A percentile compares a stretch with the other conserved stretches of the same genome.
These are phyloP conservation scores for Paracorniculantispora psalliotae DNA, from an alignment of 2,329 filamentous ascomycete genomes.

Conservation along the genomic window DNA sequence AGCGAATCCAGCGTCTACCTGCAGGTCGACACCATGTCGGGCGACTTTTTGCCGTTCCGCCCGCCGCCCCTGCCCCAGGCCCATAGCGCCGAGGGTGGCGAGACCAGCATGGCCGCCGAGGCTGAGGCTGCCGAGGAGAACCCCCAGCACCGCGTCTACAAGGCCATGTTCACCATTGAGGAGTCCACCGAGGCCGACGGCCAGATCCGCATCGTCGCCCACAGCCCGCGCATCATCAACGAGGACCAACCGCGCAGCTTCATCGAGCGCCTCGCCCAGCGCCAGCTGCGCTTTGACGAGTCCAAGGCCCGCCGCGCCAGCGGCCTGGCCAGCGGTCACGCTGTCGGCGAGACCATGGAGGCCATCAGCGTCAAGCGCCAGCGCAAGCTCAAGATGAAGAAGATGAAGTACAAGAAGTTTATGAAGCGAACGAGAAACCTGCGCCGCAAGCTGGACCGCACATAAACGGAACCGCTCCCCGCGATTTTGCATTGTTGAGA, in stretches of 20 bases:
- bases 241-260: constrained; percentile 52
- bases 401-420: constrained; percentile 99
- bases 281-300: constrained; percentile 57
- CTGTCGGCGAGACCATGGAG: constrained; percentile 47
- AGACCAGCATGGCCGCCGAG: constrained; percentile 32
- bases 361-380: constrained; percentile 89
- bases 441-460: constrained; percentile 75
- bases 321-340: background rate
- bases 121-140: constrained; percentile 31
- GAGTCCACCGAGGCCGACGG: constrained; percentile 57
- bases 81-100: constrained; percentile 32
- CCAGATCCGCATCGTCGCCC: constrained; percentile 55
- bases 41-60: constrained; percentile 72
- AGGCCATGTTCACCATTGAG: constrained; percentile 62
- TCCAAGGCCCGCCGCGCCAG: constrained; percentile 40
- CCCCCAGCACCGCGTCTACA: constrained; percentile 53
- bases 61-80: constrained; percentile 76
- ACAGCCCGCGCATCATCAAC: constrained; percentile 54
- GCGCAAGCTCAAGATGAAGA: constrained; percentile 98
- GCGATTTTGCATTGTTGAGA: background rate
- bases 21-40: constrained; percentile 63
- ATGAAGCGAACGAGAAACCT: constrained; percentile 87
- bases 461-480: constrained; percentile 31
- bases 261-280: constrained; percentile 63
- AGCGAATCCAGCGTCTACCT: constrained; percentile 56